Evolutionary conservation across 805 yeast species (phyloP), one percentile per base, ranked within the genome.

Genomic region (Monosporozyma siamensis): DNA sequence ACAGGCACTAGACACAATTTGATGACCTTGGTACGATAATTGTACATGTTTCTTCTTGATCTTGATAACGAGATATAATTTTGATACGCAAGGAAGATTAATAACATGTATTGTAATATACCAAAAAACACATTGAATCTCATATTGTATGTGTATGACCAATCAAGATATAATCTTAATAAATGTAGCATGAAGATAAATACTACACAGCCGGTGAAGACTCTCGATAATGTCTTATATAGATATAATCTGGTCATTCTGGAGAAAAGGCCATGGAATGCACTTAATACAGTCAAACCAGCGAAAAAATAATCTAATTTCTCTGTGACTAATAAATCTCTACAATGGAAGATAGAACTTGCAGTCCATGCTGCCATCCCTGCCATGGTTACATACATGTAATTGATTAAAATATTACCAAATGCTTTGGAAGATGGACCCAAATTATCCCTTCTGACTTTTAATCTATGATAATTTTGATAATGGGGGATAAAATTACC

Each of bases 91-190:
- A 68, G 43, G 0, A 51, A 37, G 4, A 66, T 26, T 15, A 68
- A 48, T 18, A 68, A 55, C 2, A 72, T 47, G 58, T 88, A 83
- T 53, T 90, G 97, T 4, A 80, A 47, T 3, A 88, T 44, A 0
- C 97, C 98, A 40, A 87, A 73, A 0, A 72, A 60, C 2, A 92
- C 79, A 54, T 92, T 90, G 22, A 92, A 95, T 49, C 75, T 72
- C 97, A 92, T 90, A 64, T 90, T 90, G 61, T 92, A 92, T 2
- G 94, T 80, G 63, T 90, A 90, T 44, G 87, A 82, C 90, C 96
- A 90, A 50, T 81, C 82, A 9, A 74, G 58, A 36, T 72, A 65
- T 26, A 92, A 66, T 46, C 90, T 71, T 26, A 73, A 56, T 10
- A 92, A 67, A 60, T 90, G 98, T 12, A 68, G 65, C 1, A 68